Percentiles rank a stretch among this genome's conserved stretches.
Conservation (phyloP, 2,329 filamentous ascomycete genomes). For the Hypomyces perniciosus region DNA sequence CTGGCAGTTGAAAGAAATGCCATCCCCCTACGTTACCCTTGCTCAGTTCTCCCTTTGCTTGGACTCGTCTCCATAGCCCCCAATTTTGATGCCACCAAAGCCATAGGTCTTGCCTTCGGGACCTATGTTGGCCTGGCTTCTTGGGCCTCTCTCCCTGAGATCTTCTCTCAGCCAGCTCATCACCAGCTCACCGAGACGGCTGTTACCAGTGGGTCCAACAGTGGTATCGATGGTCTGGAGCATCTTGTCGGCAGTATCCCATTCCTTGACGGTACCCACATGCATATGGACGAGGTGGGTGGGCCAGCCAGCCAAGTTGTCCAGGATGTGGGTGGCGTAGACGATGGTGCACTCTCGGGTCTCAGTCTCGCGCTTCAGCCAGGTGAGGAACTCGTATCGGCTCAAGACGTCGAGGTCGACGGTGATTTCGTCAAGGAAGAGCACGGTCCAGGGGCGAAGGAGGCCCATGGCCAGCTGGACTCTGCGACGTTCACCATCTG, state of each 20-base stretch:
- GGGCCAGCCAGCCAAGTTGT: conserved; percentile 91
- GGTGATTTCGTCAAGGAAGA: conserved; percentile 93
- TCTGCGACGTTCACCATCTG: conserved; percentile 81
- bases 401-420: conserved; percentile 89
- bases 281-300: conserved; percentile 96
- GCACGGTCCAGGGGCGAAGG: conserved; percentile 80
- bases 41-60: conserved; percentile 28
- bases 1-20: not conserved
- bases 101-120: conserved; percentile 61
- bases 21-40: not conserved
- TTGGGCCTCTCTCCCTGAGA: conserved; percentile 69
- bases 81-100: conserved; percentile 44
- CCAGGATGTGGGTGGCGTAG: conserved; percentile 94
- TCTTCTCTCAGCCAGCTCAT: conserved; percentile 82
- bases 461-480: conserved; percentile 97
- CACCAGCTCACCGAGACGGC: conserved; percentile 78
- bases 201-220: conserved; percentile 57
- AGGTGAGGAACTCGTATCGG: conserved; percentile 76
- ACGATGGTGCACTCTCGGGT: conserved; percentile 80
- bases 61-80: conserved; percentile 53
- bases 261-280: conserved; percentile 79
- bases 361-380: conserved; percentile 83
- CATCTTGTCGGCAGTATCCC: conserved; percentile 68
- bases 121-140: conserved; percentile 50
- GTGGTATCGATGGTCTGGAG: conserved; percentile 43